Evolutionary conservation across 2,329 filamentous ascomycete genomes (phyloP).

Genomic region (Aspergillus hiratsukae): DNA sequence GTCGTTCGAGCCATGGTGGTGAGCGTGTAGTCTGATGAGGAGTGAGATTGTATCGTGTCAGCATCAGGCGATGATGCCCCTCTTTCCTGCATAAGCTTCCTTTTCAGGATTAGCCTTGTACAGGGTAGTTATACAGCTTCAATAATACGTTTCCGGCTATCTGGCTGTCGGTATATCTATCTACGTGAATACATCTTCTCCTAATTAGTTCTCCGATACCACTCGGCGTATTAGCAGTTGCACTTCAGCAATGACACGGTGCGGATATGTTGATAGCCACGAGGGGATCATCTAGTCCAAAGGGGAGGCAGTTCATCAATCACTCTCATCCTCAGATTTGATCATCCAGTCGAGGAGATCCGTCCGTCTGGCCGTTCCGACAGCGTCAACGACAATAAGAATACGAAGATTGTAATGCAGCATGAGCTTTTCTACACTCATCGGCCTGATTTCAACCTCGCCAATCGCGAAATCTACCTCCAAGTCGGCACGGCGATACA

Average conservation of each 20-base stretch:
- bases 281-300: conserved; percentile 26
- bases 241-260: conserved; percentile 27
- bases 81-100: background rate
- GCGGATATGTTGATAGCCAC: conserved; percentile 29
- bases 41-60: background rate
- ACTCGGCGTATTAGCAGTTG: conserved; percentile 14
- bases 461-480: conserved; percentile 11
- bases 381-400: conserved; percentile 23
- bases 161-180: no score
- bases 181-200: no score
- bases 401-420: conserved; percentile 27
- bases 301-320: conserved; percentile 24
- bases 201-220: no score
- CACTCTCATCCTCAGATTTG: conserved; percentile 23
- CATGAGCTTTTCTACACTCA: conserved; percentile 20
- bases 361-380: conserved; percentile 22
- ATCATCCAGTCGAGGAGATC: conserved; percentile 23
- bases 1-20: background rate
- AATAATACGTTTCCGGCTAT: no score
- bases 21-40: background rate
- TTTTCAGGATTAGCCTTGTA: background rate
- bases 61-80: background rate
- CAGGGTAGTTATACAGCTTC: no score
- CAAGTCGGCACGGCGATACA: conserved; percentile 10
- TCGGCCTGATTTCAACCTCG: conserved; percentile 1